Evolutionary conservation across 2,329 filamentous ascomycete genomes (phyloP).

Genomic region (Cadophora luteo-olivacea): DNA sequence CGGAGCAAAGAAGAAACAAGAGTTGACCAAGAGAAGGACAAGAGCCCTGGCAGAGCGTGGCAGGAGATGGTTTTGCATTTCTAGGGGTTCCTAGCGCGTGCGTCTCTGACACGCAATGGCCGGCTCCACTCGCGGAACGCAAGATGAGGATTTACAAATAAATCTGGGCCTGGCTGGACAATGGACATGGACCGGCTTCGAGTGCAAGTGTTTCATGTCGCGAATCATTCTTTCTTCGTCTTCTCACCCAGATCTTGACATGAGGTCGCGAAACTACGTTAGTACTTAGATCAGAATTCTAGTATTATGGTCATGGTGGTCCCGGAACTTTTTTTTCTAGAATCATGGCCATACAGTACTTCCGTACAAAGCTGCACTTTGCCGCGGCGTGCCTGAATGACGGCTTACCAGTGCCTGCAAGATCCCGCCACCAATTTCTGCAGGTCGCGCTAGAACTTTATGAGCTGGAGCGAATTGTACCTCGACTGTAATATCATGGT

Average conservation of each 20-base stretch:
- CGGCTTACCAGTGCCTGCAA: not conserved
- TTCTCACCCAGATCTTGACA: not conserved
- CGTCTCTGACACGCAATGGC: constrained; percentile 2
- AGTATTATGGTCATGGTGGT: no score
- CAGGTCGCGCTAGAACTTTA: not conserved
- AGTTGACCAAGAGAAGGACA: constrained; percentile 12
- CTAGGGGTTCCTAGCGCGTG: not conserved
- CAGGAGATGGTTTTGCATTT: not conserved
- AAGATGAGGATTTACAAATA: constrained; percentile 26
- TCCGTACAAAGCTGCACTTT: not conserved
- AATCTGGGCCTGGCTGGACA: constrained; percentile 12
- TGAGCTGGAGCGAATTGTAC: not conserved
- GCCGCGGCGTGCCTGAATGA: not conserved
- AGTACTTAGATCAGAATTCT: no score
- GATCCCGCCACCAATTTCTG: not conserved
- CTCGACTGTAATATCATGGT: not conserved
- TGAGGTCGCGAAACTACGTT: no score
- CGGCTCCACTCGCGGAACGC: not conserved
- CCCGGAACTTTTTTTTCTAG: no score
- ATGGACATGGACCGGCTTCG: not conserved
- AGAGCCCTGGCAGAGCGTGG: constrained; percentile 5
- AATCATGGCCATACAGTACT: no score
- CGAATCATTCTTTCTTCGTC: not conserved
- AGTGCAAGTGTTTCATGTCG: not conserved
- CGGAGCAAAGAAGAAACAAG: constrained; percentile 18